Evolutionary conservation across 495 filamentous ascomycete genomes (phyloP).

Genomic region (Lophium mytilinum): DNA sequence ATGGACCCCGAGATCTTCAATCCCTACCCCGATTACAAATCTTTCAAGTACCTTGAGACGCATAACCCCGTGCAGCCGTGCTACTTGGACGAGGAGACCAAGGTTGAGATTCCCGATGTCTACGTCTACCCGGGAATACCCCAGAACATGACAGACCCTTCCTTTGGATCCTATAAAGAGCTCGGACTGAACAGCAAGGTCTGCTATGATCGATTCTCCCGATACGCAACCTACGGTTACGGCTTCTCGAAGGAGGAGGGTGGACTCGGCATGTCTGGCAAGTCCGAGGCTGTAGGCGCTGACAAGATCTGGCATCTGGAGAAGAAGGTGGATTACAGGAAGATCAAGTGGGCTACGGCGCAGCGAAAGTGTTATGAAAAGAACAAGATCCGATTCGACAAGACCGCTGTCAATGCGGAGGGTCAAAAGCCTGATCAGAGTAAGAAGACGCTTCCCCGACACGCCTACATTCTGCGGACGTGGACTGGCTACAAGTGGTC

Average conservation of each 20-base stretch:
- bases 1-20: slow-evolving; percentile 32
- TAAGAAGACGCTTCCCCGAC: slow-evolving; percentile 31
- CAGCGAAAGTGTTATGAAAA: slow-evolving; percentile 35
- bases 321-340: slow-evolving; percentile 32
- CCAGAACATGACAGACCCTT: slow-evolving; percentile 31
- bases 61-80: slow-evolving; percentile 31
- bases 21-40: slow-evolving; percentile 33
- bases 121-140: slow-evolving; percentile 38
- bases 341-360: slow-evolving; percentile 31
- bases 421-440: slow-evolving; percentile 4
- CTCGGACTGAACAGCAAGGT: slow-evolving; percentile 31
- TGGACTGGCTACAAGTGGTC: slow-evolving; percentile 35
- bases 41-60: slow-evolving; percentile 25
- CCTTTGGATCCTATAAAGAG: slow-evolving; percentile 34
- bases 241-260: slow-evolving; percentile 31
- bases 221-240: slow-evolving; percentile 36
- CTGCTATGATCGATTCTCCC: slow-evolving; percentile 37
- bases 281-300: slow-evolving; percentile 28
- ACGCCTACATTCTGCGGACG: slow-evolving; percentile 35
- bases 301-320: slow-evolving; percentile 29
- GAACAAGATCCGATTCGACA: slow-evolving; percentile 34
- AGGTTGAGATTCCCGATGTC: slow-evolving; percentile 29
- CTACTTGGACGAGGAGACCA: slow-evolving; percentile 32
- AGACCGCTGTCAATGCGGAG: slow-evolving; percentile 11
- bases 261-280: slow-evolving; percentile 30